These are phyloP conservation scores for Ogataea siamensis DNA, from an alignment of 805 yeast species.

Conservation along the genomic window DNA sequence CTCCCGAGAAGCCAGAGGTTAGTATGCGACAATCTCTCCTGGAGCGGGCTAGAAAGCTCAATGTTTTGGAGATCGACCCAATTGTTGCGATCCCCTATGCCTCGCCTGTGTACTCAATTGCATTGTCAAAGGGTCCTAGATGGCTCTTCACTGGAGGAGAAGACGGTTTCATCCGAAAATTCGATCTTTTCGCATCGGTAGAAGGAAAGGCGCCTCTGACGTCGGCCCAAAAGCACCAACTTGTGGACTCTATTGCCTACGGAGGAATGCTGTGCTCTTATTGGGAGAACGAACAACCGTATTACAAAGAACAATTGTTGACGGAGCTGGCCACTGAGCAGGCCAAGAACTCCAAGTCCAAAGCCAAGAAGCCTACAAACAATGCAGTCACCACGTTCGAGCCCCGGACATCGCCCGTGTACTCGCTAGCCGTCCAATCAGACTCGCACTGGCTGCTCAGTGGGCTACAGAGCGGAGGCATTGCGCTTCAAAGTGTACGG, in stretches of 20 bases:
- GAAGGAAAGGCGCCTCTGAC: conserved; percentile 87
- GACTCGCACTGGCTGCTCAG: conserved; percentile 82
- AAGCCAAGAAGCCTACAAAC: conserved; percentile 35
- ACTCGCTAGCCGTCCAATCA: conserved; percentile 78
- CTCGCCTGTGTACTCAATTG: conserved; percentile 71
- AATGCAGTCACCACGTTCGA: conserved; percentile 40
- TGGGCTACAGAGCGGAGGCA: conserved; percentile 84
- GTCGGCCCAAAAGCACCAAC: conserved; percentile 84
- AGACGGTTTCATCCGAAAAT: conserved; percentile 90
- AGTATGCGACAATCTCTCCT: conserved; percentile 27
- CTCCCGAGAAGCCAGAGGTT: background rate
- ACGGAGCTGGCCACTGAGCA: conserved; percentile 22
- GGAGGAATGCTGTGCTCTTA: conserved; percentile 82
- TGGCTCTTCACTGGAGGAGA: conserved; percentile 94
- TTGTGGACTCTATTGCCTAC: conserved; percentile 80
- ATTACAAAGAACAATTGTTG: conserved; percentile 40
- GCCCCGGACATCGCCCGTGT: conserved; percentile 78
- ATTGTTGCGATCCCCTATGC: conserved; percentile 85
- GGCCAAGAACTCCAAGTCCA: conserved; percentile 15
- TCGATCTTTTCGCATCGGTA: conserved; percentile 79
- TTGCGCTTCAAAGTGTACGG: conserved; percentile 76
- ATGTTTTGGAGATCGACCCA: conserved; percentile 71
- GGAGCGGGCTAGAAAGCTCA: conserved; percentile 48
- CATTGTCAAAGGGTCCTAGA: conserved; percentile 74
- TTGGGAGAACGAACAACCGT: conserved; percentile 97